Evolutionary conservation across 495 filamentous ascomycete species (phyloP).

Genomic region (Penicillium odoratum): DNA sequence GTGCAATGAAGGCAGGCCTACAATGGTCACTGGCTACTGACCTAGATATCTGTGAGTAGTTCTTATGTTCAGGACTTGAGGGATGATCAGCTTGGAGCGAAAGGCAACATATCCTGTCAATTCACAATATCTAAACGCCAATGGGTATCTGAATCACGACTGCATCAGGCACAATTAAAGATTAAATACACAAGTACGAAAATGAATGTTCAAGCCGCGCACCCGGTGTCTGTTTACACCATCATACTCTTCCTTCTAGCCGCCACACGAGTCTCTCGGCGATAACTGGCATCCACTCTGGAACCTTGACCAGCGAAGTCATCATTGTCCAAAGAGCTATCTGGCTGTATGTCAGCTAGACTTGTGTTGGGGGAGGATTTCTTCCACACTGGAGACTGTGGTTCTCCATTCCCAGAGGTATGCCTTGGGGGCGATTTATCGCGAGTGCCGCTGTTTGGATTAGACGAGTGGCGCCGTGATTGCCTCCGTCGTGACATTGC

Average conservation of each 20-base stretch:
- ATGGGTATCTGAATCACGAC: conserved; percentile 29
- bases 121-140: not conserved
- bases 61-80: not conserved
- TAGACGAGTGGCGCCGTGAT: conserved; percentile 43
- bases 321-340: conserved; percentile 32
- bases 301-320: conserved; percentile 6
- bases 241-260: conserved; percentile 55
- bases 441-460: conserved; percentile 23
- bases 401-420: conserved; percentile 7
- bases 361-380: not conserved
- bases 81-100: not conserved
- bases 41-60: not conserved
- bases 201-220: conserved; percentile 2
- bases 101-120: not conserved
- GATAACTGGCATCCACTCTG: not conserved
- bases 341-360: conserved; percentile 19
- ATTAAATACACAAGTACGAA: not conserved
- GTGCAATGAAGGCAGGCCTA: not conserved
- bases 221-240: conserved; percentile 30
- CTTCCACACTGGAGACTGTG: not conserved
- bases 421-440: not conserved
- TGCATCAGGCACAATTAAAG: conserved; percentile 12
- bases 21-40: not conserved
- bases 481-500: conserved; percentile 19
- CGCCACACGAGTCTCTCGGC: conserved; percentile 37